Evolutionary conservation across 345 rosid genomes (phyloP), one percentile per base, ranked within the genome.

Genomic region (Gossypium bickii): DNA sequence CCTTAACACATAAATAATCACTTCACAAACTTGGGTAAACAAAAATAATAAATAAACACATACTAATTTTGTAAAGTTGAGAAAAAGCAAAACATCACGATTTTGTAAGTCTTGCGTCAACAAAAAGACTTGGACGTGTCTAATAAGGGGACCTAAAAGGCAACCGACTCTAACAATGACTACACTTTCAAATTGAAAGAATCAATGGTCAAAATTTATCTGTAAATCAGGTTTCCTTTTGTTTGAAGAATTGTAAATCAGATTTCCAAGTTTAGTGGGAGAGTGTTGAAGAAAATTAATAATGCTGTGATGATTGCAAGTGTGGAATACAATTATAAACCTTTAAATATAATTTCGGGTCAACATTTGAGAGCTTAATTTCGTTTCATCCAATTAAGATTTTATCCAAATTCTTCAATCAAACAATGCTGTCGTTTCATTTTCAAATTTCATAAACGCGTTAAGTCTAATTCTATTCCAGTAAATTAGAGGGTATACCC

Each of bases 231-330:
- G n/a, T 55, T 70, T 71, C 63, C 74, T 34, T 34, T 34, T 34
- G 38, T 34, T 4, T 34, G 38, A 34, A 34, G 6, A 34, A 34
- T 4, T 4, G 72, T 52, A 51, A 51, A 69, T 29, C 51, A 55
- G 18, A 55, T 55, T 70, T 71, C 63, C 74, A 41, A 55, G 63
- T 38, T 71, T 71, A 18, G 62, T 27, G 48, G 17, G 27, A 51
- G 29, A 20, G 16, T 11, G 16, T 12, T 0, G 41, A 69, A 15
- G 43, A 49, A 69, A 69, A 9, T 57, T 16, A 43, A 60, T 15
- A 69, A 15, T 25, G 15, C 27, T 25, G 9, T 27, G 59, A 70
- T 52, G 27, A 27, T 70, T 52, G 60, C 27, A 10, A 29, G 9
- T 49, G 13, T 49, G 9, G 72, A 67, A 15, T 27, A 43, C 4